Percentiles rank a stretch among this genome's conserved stretches.
These are phyloP conservation scores for Fusarium sp. DNA, from an alignment of 2,329 filamentous ascomycete genomes.

Conservation along the genomic window DNA sequence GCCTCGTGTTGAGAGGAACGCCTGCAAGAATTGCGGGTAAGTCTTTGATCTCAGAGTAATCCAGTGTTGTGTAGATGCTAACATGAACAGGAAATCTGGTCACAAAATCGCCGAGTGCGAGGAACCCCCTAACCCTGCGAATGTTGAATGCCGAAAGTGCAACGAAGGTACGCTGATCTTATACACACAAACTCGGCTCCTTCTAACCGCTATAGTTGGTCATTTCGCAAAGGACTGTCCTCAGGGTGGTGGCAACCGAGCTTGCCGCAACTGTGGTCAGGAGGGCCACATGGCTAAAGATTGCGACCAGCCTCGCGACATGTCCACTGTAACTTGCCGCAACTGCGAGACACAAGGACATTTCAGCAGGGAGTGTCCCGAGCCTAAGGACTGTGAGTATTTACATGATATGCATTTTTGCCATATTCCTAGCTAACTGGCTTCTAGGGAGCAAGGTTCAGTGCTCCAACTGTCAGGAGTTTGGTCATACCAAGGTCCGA, in stretches of 20 bases:
- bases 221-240: slow-evolving; percentile 73
- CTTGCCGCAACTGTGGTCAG: slow-evolving; percentile 70
- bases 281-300: slow-evolving; percentile 66
- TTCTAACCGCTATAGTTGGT: slow-evolving; percentile 55
- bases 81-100: slow-evolving; percentile 54
- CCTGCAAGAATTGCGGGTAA: slow-evolving; percentile 74
- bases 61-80: slow-evolving; percentile 12
- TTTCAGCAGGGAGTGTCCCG: slow-evolving; percentile 68
- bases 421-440: slow-evolving; percentile 26
- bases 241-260: slow-evolving; percentile 63
- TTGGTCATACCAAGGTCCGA: slow-evolving; percentile 52
- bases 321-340: slow-evolving; percentile 64
- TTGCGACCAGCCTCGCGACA: slow-evolving; percentile 58
- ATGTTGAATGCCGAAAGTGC: slow-evolving; percentile 73
- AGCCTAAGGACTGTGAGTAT: slow-evolving; percentile 57
- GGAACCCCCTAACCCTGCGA: slow-evolving; percentile 68
- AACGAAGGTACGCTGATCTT: slow-evolving; percentile 60
- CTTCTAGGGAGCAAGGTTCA: slow-evolving; percentile 52
- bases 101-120: slow-evolving; percentile 62
- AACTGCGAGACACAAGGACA: slow-evolving; percentile 70
- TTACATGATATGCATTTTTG: neutral
- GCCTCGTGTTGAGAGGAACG: slow-evolving; percentile 70
- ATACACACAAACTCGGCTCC: neutral
- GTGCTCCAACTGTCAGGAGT: slow-evolving; percentile 52
- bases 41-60: slow-evolving; percentile 12